Evolutionary conservation across 352 stramenopile species (phyloP), one percentile per base, ranked within the genome.

Genomic region (Stramenopiles sp.): DNA sequence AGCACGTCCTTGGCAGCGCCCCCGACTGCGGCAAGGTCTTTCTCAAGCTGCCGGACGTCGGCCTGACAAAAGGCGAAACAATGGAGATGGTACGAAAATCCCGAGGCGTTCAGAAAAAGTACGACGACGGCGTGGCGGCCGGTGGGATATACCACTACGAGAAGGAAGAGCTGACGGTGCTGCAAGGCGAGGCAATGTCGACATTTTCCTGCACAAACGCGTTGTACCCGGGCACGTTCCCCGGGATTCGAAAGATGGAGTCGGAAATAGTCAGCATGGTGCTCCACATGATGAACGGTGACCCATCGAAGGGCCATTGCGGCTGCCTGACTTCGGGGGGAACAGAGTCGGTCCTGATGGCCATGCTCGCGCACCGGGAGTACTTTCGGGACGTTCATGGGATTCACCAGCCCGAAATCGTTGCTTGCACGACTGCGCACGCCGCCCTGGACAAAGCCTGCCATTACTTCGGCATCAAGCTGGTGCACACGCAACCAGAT

Each of bases 281-380:
- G 2, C 30, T 74, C 1, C 12, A n/a, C 1, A 78, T 78, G 75
- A 37, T 78, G 4, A 32, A 77, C n/a, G 74, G 30, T 32, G 73
- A 78, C 71, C 12, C 74, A 6, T 43, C 53, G 1, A 49, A 2
- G 53, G 73, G 32, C 12, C 32, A 31, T 32, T 79, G 77, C 36
- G 78, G 78, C 1, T 37, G 75, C 36, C 31, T 83, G 31, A 80
- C 79, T 1, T 81, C 75, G 4, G 79, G 79, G 4, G 79, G 79
- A 12, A 83, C 79, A n/a, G 79, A 82, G 63, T 80, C 73, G 18
- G 81, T 82, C 1, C 37, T 81, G 37, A 74, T 82, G 75, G 79
- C 79, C 1, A 53, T 82, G 0, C 34, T 75, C 2, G 78, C 79
- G 1, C 81, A 82, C 74, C 74, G 77, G 3, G 76, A 80, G 36